Percentiles rank a stretch among this genome's conserved stretches.
Evolutionary conservation across 495 filamentous ascomycete species (phyloP).

Genomic region (Arthonia radiata): DNA sequence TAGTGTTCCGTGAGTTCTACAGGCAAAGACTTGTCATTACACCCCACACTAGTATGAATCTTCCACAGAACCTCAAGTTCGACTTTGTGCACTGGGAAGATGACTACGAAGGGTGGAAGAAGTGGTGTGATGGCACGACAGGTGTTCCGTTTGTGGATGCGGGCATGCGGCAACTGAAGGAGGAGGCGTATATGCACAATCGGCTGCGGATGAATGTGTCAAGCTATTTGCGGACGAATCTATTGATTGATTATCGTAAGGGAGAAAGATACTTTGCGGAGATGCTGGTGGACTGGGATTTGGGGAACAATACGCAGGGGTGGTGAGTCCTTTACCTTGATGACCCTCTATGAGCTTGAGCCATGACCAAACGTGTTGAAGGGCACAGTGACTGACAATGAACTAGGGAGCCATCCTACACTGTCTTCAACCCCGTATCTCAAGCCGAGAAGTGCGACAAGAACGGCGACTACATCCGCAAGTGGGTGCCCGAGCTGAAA

Average conservation of each 20-base stretch:
- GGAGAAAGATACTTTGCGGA: constrained; percentile 22
- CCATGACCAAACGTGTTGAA: too few species aligned
- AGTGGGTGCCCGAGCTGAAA: constrained; percentile 31
- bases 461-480: constrained; percentile 29
- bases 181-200: constrained; percentile 24
- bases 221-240: constrained; percentile 16
- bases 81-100: constrained; percentile 21
- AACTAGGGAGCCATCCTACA: constrained; percentile 21
- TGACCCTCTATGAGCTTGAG: too few species aligned
- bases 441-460: constrained; percentile 27
- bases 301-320: constrained; percentile 20
- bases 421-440: constrained; percentile 19
- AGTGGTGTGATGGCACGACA: constrained; percentile 18
- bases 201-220: constrained; percentile 19
- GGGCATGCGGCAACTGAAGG: constrained; percentile 19
- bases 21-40: constrained; percentile 17
- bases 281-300: constrained; percentile 20
- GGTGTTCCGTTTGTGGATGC: constrained; percentile 21
- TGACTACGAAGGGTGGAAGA: constrained; percentile 20
- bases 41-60: constrained; percentile 20
- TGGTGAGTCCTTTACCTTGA: too few species aligned
- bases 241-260: constrained; percentile 18
- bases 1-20: constrained; percentile 22
- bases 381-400: too few species aligned
- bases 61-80: constrained; percentile 22